Conservation (phyloP, 2,329 filamentous ascomycete genomes). For the Rutstroemia sp. region DNA sequence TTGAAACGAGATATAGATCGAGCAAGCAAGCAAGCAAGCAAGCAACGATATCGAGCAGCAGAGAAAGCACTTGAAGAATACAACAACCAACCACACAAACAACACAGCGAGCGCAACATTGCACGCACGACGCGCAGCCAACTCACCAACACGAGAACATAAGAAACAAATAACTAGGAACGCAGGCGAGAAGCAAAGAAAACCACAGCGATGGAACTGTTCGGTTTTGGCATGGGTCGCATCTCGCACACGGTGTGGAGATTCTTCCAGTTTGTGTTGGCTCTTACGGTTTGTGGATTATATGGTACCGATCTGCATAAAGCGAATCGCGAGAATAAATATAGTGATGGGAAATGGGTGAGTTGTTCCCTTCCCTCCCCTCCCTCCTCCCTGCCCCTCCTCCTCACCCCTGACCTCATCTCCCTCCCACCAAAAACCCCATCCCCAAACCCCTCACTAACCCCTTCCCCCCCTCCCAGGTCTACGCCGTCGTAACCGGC, state of each 20-base stretch:
- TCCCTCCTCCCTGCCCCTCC: not conserved
- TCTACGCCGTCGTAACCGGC: constrained; percentile 67
- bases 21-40: no score
- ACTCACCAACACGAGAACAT: not conserved
- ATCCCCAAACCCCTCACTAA: not conserved
- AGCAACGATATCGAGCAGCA: no score
- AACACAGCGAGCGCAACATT: no score
- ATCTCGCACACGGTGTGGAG: constrained; percentile 52
- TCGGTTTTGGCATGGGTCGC: not conserved
- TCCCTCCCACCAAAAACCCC: not conserved
- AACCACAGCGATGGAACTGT: not conserved
- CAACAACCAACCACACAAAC: no score
- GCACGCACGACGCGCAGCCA: no score
- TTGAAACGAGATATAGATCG: no score
- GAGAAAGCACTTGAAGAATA: no score
- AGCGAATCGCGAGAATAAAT: constrained; percentile 41
- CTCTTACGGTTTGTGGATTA: constrained; percentile 68
- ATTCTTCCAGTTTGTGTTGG: constrained; percentile 69
- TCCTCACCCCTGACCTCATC: not conserved
- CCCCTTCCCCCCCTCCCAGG: constrained; percentile 31
- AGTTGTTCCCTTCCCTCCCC: constrained; percentile 20
- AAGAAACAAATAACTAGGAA: not conserved
- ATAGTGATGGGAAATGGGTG: constrained; percentile 64
- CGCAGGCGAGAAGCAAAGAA: no score
- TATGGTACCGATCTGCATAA: constrained; percentile 63